A percentile compares a stretch with the other conserved stretches of the same genome.
These are phyloP conservation scores for Dianthus caryophyllus DNA, from an alignment of 148 eudicot species.

Conservation along the genomic window DNA sequence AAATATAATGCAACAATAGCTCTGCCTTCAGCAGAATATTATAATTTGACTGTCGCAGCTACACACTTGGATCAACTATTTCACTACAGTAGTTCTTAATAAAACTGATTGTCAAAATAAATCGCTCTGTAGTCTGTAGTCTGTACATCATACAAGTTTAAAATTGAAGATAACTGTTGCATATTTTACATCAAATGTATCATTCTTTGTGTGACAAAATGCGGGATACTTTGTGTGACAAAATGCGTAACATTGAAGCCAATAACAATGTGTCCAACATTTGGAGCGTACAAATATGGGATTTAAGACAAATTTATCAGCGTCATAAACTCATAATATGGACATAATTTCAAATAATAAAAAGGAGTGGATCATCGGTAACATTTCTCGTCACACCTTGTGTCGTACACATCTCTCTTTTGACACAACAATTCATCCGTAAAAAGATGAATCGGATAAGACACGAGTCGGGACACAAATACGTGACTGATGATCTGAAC, in stretches of 20 bases:
- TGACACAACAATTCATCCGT: too few species aligned
- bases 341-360: neutral
- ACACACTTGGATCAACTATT: too few species aligned
- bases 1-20: neutral
- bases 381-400: too few species aligned
- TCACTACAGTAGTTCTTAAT: neutral
- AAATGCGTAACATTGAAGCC: neutral
- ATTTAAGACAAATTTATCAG: neutral
- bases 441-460: too few species aligned
- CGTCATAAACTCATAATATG: neutral
- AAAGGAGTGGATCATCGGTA: too few species aligned
- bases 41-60: neutral
- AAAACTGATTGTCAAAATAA: neutral
- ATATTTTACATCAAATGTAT: too few species aligned
- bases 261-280: neutral
- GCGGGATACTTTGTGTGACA: too few species aligned
- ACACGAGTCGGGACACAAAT: too few species aligned
- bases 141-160: neutral
- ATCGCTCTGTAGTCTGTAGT: too few species aligned
- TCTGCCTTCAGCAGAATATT: neutral
- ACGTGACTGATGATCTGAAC: too few species aligned
- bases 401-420: too few species aligned
- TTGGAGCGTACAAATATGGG: neutral
- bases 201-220: neutral
- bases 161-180: neutral